Percentiles rank a stretch among this genome's conserved stretches.
Conservation (phyloP, 768 basidiomycete species). For the Boletus pseudo-olivaceus region DNA sequence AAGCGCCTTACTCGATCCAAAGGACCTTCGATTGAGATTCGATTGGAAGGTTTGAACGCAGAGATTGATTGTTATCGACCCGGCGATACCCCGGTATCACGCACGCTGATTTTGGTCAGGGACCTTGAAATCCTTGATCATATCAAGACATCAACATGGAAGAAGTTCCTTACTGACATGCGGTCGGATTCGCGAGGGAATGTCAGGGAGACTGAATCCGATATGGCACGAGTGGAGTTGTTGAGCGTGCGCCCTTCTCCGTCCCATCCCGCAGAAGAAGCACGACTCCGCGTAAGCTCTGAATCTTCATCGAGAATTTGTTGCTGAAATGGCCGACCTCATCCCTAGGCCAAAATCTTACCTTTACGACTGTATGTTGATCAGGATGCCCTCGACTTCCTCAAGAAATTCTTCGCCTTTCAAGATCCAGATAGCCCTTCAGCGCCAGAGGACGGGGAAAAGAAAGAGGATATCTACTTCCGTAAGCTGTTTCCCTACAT, state of each 20-base stretch:
- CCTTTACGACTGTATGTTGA: slow-evolving; percentile 93
- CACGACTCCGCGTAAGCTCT: slow-evolving; percentile 55
- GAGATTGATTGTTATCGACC: slow-evolving; percentile 66
- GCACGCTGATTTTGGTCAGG: slow-evolving; percentile 62
- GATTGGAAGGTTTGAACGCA: slow-evolving; percentile 57
- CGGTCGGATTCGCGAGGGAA: slow-evolving; percentile 84
- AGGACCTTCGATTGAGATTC: slow-evolving; percentile 80
- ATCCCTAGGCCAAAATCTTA: slow-evolving; percentile 74
- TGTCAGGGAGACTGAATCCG: slow-evolving; percentile 83
- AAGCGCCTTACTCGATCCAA: slow-evolving; percentile 70
- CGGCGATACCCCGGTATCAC: slow-evolving; percentile 55
- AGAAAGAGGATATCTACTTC: slow-evolving; percentile 60
- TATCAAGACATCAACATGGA: slow-evolving; percentile 98
- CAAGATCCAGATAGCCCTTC: slow-evolving; percentile 50
- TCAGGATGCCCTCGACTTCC: slow-evolving; percentile 96
- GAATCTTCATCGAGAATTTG: not conserved
- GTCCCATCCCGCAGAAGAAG: slow-evolving; percentile 67
- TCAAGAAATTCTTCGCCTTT: slow-evolving; percentile 96
- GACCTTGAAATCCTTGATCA: slow-evolving; percentile 92
- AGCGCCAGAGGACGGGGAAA: slow-evolving; percentile 29
- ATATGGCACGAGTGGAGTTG: slow-evolving; percentile 90
- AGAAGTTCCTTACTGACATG: slow-evolving; percentile 89
- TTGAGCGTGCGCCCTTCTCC: slow-evolving; percentile 69
- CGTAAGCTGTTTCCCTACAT: slow-evolving; percentile 44
- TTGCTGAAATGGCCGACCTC: not conserved